Evolutionary conservation across 192 early-diverging fungal species (phyloP).

Genomic region (Ambispora gerdemannii): DNA sequence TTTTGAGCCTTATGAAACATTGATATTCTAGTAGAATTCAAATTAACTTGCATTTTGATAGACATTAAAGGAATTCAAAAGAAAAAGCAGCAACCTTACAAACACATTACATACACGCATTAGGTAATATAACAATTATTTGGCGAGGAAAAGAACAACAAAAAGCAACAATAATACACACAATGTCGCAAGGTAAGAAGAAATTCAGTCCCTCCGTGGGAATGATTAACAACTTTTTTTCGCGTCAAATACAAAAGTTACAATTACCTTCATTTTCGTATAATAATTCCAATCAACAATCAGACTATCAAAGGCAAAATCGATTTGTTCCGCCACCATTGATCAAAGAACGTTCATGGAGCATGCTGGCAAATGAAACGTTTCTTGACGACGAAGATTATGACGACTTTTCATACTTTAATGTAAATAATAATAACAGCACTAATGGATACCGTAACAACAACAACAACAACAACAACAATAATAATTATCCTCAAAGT

Average conservation of each 20-base stretch:
- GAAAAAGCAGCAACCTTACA: too few relatives aligned
- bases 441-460: not conserved
- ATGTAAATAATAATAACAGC: too few relatives aligned
- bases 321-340: not conserved
- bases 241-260: not conserved
- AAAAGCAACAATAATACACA: not conserved
- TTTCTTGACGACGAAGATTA: not conserved
- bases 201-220: too few relatives aligned
- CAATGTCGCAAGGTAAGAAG: not conserved
- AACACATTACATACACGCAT: too few relatives aligned
- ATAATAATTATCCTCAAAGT: too few relatives aligned
- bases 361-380: not conserved
- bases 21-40: too few relatives aligned
- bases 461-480: not conserved
- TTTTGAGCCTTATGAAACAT: too few relatives aligned
- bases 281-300: not conserved
- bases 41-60: too few relatives aligned
- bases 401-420: not conserved
- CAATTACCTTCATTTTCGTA: not conserved
- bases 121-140: too few relatives aligned
- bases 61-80: too few relatives aligned
- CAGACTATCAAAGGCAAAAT: not conserved
- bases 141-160: not conserved
- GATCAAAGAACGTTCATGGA: slow-evolving; percentile 4
- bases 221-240: too few relatives aligned